These are phyloP conservation scores for Phytophthora idaei DNA, from an alignment of 352 stramenopile species.

Conservation along the genomic window DNA sequence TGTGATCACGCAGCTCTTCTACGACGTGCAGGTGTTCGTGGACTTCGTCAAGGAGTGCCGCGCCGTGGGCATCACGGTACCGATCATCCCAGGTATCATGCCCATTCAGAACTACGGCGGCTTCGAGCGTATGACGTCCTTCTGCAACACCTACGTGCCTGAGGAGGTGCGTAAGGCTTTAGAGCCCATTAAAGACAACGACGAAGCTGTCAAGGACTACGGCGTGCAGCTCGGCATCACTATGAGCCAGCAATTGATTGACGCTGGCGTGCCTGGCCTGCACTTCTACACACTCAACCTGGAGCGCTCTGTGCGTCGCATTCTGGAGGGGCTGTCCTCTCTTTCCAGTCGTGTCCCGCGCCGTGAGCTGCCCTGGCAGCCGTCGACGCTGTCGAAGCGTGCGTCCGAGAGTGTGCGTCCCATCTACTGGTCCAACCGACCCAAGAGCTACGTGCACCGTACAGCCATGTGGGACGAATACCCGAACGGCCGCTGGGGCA, in stretches of 20 bases:
- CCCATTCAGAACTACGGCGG: slow-evolving; percentile 98
- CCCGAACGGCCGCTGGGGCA: slow-evolving; percentile 96
- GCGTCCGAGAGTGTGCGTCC: slow-evolving; percentile 92
- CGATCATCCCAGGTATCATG: slow-evolving; percentile 99
- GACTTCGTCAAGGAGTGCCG: slow-evolving; percentile 94
- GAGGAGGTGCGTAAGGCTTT: slow-evolving; percentile 78
- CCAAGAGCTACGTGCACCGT: slow-evolving; percentile 96
- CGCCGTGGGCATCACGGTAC: slow-evolving; percentile 91
- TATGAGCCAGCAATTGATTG: slow-evolving; percentile 94
- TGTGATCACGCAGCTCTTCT: slow-evolving; percentile 99
- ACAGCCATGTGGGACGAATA: slow-evolving; percentile 99
- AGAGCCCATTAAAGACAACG: slow-evolving; percentile 96
- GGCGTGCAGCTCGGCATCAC: slow-evolving; percentile 95
- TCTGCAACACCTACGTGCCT: slow-evolving; percentile 95
- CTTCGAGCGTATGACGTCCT: slow-evolving; percentile 99
- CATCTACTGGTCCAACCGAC: slow-evolving; percentile 99
- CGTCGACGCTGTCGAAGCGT: slow-evolving; percentile 90
- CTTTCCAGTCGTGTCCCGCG: slow-evolving; percentile 57
- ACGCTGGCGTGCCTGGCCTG: slow-evolving; percentile 84
- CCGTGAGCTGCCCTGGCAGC: slow-evolving; percentile 92
- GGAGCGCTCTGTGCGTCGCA: slow-evolving; percentile 88
- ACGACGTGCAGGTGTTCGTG: slow-evolving; percentile 95
- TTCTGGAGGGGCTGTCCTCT: slow-evolving; percentile 82
- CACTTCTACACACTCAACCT: slow-evolving; percentile 97
- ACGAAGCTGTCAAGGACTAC: slow-evolving; percentile 96